phyloP scores from a whole-genome alignment of 2,329 filamentous ascomycete species.

The Diplodia corticola region DNA sequence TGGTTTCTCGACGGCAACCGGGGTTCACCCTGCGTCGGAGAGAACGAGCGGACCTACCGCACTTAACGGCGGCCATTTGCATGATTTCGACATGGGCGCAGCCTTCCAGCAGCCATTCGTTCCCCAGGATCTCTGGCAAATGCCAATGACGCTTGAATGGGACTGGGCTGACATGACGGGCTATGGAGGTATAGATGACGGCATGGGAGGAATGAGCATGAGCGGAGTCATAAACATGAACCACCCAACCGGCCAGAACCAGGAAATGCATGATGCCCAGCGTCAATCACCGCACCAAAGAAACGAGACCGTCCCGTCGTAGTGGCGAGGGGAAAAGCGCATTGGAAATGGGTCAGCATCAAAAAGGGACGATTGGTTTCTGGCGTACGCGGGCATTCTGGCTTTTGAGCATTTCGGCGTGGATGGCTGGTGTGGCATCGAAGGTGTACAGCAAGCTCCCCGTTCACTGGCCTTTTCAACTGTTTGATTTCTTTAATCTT shows the following conservation, averaged over 20 bases:
- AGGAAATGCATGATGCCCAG: not conserved
- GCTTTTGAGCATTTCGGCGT: not conserved
- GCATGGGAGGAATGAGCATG: slow-evolving; percentile 22
- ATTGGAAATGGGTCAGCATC: not conserved
- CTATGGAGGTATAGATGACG: slow-evolving; percentile 37
- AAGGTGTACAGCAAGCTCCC: not conserved
- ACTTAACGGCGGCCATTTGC: slow-evolving; percentile 1
- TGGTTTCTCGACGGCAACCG: not conserved
- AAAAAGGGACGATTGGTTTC: not conserved
- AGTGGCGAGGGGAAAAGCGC: not conserved
- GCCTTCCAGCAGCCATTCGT: slow-evolving; percentile 82
- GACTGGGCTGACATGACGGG: slow-evolving; percentile 62
- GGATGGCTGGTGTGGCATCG: not conserved
- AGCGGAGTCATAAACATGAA: slow-evolving; percentile 19
- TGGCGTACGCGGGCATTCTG: not conserved
- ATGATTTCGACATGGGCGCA: slow-evolving; percentile 6
- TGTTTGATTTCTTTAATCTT: not conserved
- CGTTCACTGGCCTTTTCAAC: not conserved
- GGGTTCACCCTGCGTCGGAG: not conserved
- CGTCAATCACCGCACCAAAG: not conserved
- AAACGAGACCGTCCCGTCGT: not conserved
- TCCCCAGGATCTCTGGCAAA: slow-evolving; percentile 89
- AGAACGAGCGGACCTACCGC: slow-evolving; percentile 12
- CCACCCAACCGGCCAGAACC: not conserved
- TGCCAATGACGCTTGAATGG: slow-evolving; percentile 97